Evolutionary conservation across 1,284 basidiomycete genomes (phyloP).

Genomic region (Ganoderma lingzhi): DNA sequence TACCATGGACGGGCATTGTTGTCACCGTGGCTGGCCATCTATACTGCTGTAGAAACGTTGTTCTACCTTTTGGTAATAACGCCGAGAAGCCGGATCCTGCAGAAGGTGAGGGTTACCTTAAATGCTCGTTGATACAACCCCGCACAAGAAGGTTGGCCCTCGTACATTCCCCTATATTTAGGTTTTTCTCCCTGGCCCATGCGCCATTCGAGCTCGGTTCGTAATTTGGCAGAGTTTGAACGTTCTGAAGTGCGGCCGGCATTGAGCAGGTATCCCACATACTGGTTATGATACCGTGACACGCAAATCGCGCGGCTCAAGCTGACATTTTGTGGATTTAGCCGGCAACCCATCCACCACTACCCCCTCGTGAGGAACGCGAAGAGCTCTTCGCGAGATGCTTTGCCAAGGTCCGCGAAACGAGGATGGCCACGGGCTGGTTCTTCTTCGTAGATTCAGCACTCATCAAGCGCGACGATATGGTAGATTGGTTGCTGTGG

Average conservation of each 20-base stretch:
- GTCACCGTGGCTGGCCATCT: constrained; percentile 43
- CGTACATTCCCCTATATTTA: neutral
- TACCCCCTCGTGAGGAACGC: constrained; percentile 52
- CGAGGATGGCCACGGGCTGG: constrained; percentile 59
- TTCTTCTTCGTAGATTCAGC: constrained; percentile 47
- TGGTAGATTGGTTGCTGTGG: constrained; percentile 72
- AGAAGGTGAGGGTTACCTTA: constrained; percentile 50
- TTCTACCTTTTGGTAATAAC: constrained; percentile 62
- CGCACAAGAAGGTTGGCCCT: neutral
- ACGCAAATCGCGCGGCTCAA: neutral
- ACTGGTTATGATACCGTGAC: neutral
- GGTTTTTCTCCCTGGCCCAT: neutral
- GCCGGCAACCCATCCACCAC: constrained; percentile 52
- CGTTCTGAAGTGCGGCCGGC: no score
- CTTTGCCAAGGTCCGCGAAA: constrained; percentile 39
- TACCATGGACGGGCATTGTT: constrained; percentile 40
- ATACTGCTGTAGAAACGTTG: constrained; percentile 51
- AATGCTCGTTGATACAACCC: neutral
- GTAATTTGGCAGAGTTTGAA: no score
- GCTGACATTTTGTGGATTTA: constrained; percentile 25
- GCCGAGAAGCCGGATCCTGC: constrained; percentile 52
- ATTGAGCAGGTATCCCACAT: neutral
- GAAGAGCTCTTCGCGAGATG: constrained; percentile 59
- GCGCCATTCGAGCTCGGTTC: neutral
- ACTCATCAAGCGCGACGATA: constrained; percentile 54